Base-by-base conservation (phyloP, 148 eudicot genomes). In the Suaeda aralocaspica region DNA sequence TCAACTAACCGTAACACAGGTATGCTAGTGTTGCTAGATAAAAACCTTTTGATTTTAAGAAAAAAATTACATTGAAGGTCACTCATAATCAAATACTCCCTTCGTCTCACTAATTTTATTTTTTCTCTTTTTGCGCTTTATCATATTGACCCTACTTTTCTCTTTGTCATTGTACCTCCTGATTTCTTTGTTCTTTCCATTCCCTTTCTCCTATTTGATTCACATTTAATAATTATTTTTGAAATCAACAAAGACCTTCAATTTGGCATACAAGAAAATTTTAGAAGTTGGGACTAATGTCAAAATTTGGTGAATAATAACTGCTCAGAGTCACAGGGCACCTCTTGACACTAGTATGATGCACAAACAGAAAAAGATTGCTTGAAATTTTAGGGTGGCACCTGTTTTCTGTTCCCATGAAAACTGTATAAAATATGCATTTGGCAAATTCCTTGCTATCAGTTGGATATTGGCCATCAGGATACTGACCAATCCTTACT, bases 371-470 rank as follows among this genome's bases (percentile, higher is more conserved):
- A 67, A 66, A 4, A 6, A 74, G 14, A 26, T n/a, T 8, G 10
- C 36, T 56, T 48, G 5, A 28, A 26, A 11, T 24, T 24, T 50
- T 18, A 26, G 29, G 11, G 29, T 18, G 19, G 76, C 61, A 91
- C 98, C 98, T 94, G 70, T 94, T 94, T 78, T 94, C 97, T 55
- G 98, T 83, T 78, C 97, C 96, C 98, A 94, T 94, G 80, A 76
- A 94, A 44, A 91, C 92, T 0, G 92, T 91, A 79, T 94, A 94
- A 79, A 94, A 94, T 69, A 94, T 87, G 69, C 91, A 89, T 68
- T 86, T 86, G 12, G 98, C 96, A 68, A 94, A 94, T 71, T 94
- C 98, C 80, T 80, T 87, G 88, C 88, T 82, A 74, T 89, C 96
- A 44, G 83, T 82, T 63, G 97, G 98, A 82, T 84, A 87, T 66